Base-by-base conservation (phyloP, 176 grass and related monocot genomes). In the Lolium rigidum region DNA sequence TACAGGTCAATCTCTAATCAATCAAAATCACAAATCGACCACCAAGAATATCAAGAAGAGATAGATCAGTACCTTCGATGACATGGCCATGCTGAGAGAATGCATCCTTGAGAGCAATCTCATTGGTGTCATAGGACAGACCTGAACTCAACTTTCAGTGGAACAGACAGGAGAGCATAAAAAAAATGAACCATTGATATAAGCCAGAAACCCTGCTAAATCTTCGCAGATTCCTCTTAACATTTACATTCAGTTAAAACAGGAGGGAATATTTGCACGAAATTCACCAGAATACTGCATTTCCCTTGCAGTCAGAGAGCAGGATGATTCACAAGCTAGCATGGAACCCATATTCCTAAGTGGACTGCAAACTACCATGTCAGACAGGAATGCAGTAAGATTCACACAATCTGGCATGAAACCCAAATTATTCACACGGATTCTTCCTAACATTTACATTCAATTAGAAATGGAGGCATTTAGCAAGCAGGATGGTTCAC, bases 61-160 rank as follows among this genome's bases (percentile, higher is more conserved):
- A 5, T 43, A 7, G 41, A 43, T 83, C 46, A 61, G 7, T 24
- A 87, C 92, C 86, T 82, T 91, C n/a, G 13, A 79, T 70, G 15
- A 87, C 68, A 62, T 85, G 12, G 3, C 92, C 92, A 49, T 83
- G 60, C n/a, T 63, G 54, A 47, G 84, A 88, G 81, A 94, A 94
- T 41, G 86, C 92, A 81, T 86, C 89, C 78, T 76, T 86, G 8
- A 94, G 72, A 80, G 76, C 83, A 60, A 80, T 82, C 77, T 94
- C 89, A 9, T 94, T 91, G 12, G 92, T 94, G 17, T 91, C 89
- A 10, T 84, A 87, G 26, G 76, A 94, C 50, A 89, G 92, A 44
- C 89, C 86, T 91, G 86, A 50, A 50, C 49, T 50, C 47, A 15
- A 1, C 5, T 57, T 57, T 58, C 9, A 2, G 38, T 7, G 9